Conservation (phyloP, 768 basidiomycete species). For the Lactarius akahatsu region DNA sequence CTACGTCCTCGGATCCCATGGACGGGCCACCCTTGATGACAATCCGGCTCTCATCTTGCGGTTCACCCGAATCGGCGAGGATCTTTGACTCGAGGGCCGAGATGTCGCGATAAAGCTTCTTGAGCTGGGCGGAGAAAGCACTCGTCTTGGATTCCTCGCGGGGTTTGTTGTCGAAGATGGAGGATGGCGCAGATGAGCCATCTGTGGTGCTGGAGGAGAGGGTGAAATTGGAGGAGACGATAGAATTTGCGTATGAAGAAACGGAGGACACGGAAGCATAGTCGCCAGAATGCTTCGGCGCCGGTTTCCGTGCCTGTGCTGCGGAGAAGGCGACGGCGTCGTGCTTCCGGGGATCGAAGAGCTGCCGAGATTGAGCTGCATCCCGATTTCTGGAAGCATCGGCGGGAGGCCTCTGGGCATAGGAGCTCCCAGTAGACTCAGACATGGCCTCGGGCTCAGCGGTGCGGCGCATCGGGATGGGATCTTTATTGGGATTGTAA, state of each 20-base stretch:
- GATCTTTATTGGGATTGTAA: constrained; percentile 72
- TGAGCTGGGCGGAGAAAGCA: constrained; percentile 71
- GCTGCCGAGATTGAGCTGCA: constrained; percentile 45
- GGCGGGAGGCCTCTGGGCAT: constrained; percentile 41
- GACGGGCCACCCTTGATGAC: constrained; percentile 34
- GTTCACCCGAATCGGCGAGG: constrained; percentile 57
- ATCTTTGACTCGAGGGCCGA: constrained; percentile 76
- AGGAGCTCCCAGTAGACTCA: constrained; percentile 55
- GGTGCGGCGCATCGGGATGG: constrained; percentile 55
- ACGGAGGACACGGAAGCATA: constrained; percentile 73
- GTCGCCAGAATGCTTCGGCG: constrained; percentile 65
- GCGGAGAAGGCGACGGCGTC: constrained; percentile 86
- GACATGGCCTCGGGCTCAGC: constrained; percentile 67
- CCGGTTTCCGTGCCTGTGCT: constrained; percentile 48
- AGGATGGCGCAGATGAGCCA: constrained; percentile 69
- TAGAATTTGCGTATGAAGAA: constrained; percentile 70
- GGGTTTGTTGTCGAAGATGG: constrained; percentile 58
- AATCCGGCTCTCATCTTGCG: constrained; percentile 45
- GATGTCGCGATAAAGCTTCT: constrained; percentile 81
- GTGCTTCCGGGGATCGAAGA: constrained; percentile 89
- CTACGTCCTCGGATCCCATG: constrained; percentile 54
- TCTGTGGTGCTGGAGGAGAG: constrained; percentile 74
- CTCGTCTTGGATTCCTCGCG: constrained; percentile 54
- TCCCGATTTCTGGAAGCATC: constrained; percentile 40
- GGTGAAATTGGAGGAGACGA: constrained; percentile 66